Conservation (phyloP, 768 basidiomycete species). For the Dacryopinax primogenitus region DNA sequence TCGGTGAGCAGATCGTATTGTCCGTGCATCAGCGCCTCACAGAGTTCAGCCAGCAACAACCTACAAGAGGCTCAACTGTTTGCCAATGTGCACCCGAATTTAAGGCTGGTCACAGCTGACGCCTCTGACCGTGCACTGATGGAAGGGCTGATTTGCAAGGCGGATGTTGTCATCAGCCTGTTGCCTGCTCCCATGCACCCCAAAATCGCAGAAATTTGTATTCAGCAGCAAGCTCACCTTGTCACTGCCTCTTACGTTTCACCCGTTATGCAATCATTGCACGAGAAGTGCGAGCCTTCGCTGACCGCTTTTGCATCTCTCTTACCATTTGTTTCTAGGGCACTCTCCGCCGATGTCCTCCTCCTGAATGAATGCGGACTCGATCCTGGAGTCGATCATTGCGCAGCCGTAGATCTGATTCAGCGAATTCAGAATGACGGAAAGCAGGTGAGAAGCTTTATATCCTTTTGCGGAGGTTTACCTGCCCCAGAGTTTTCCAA, state of each 20-base stretch:
- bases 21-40: constrained; percentile 10
- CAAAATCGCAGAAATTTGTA: constrained; percentile 56
- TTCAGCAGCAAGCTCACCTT: constrained; percentile 55
- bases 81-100: constrained; percentile 35
- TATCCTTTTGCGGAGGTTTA: constrained; percentile 85
- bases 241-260: constrained; percentile 89
- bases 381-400: constrained; percentile 83
- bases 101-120: constrained; percentile 46
- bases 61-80: constrained; percentile 41
- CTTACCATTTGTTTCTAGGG: constrained; percentile 31
- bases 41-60: constrained; percentile 57
- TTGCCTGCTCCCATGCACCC: constrained; percentile 68
- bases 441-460: constrained; percentile 56
- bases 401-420: constrained; percentile 66
- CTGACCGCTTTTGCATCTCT: neutral
- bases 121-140: constrained; percentile 40
- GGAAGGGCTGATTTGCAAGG: constrained; percentile 39
- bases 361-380: constrained; percentile 83
- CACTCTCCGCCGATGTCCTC: constrained; percentile 48
- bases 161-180: constrained; percentile 77
- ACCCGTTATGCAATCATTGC: constrained; percentile 53
- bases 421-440: constrained; percentile 37
- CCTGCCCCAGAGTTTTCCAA: constrained; percentile 54
- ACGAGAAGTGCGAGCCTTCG: constrained; percentile 40
- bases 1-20: constrained; percentile 44